Base-by-base conservation (phyloP, 2,329 filamentous ascomycete genomes). In the Cercospora sesami region DNA sequence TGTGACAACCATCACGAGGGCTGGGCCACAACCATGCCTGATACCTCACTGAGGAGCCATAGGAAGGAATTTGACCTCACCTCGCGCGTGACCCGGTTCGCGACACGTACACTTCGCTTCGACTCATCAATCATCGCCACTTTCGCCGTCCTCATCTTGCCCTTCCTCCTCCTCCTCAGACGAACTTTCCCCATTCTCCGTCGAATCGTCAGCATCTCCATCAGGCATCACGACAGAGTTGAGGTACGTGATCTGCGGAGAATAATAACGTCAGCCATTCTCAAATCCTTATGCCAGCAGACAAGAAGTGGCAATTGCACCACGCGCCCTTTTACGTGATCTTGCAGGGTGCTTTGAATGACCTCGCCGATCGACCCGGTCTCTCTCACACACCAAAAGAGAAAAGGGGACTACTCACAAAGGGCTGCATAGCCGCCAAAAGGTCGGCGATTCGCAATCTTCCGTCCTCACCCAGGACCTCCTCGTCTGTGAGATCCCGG, bases 361-460 rank as follows among this genome's bases (percentile, higher is more conserved):
- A 8, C 23, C 45, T 51, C 18, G 45, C 45, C 45, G 10, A 23
- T 23, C 18, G 45, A 51, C 21, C 2, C 18, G 1, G 45, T 23
- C 18, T 23, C 18, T 23, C 45, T 6, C 10, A 14, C 5, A 51
- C 21, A 51, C 18, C 18, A 7, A 39, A 57, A 16, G 21, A 14
- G 5, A n/a, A n/a, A n/a, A 8, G 3, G 36, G 14, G 14, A 39
- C 36, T 21, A 86, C 91, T 90, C 82, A 96, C 93, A 82, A 94
- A 96, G 51, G 89, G 89, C 70, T 88, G 87, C 86, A 97, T 86
- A 62, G 87, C 84, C 33, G 83, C 82, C 71, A 97, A 81, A 23
- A 93, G 80, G 45, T 86, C 83, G 62, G 84, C 83, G 63, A 97
- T 84, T 75, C 86, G 86, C 31, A 89, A 85, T 79, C 93, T 85